Evolutionary conservation across 2,329 filamentous ascomycete species (phyloP).

Genomic region (Colletotrichum eremochloae): DNA sequence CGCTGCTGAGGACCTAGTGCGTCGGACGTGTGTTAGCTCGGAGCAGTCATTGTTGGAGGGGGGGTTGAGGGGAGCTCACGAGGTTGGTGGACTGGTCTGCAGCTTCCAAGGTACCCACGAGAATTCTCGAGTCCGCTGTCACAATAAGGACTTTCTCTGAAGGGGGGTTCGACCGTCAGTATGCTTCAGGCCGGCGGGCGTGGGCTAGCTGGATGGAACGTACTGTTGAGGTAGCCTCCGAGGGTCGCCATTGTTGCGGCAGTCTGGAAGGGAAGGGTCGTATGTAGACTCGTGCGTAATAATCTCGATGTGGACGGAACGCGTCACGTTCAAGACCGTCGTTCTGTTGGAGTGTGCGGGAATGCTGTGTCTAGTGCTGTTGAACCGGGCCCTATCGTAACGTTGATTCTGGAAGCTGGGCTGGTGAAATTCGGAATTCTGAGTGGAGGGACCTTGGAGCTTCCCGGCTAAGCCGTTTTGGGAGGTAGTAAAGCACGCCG

Average conservation of each 20-base stretch:
- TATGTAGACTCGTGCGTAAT: background rate
- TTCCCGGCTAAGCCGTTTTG: conserved; percentile 30
- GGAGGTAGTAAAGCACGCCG: conserved; percentile 9
- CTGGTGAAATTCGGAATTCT: conserved; percentile 39
- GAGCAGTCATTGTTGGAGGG: conserved; percentile 2
- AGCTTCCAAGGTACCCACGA: conserved; percentile 85
- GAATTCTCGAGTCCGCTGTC: conserved; percentile 90
- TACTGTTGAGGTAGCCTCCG: conserved; percentile 61
- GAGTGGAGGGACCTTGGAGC: conserved; percentile 35
- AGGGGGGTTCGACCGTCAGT: conserved; percentile 46
- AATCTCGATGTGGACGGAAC: background rate
- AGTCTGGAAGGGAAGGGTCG: background rate
- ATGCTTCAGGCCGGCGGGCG: conserved; percentile 30
- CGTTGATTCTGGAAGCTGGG: conserved; percentile 14
- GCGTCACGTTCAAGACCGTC: background rate
- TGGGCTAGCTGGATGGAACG: conserved; percentile 36
- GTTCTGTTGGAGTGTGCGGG: background rate
- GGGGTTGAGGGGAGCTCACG: conserved; percentile 55
- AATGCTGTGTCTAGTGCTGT: background rate
- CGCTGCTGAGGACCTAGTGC: conserved; percentile 79
- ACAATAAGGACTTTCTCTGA: conserved; percentile 92
- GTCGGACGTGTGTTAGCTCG: conserved; percentile 2
- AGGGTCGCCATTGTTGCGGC: conserved; percentile 56
- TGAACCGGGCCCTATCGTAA: conserved; percentile 24
- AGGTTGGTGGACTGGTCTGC: conserved; percentile 95